Conservation (phyloP, 108 stramenopile species). For the Conticribra guillardii region DNA sequence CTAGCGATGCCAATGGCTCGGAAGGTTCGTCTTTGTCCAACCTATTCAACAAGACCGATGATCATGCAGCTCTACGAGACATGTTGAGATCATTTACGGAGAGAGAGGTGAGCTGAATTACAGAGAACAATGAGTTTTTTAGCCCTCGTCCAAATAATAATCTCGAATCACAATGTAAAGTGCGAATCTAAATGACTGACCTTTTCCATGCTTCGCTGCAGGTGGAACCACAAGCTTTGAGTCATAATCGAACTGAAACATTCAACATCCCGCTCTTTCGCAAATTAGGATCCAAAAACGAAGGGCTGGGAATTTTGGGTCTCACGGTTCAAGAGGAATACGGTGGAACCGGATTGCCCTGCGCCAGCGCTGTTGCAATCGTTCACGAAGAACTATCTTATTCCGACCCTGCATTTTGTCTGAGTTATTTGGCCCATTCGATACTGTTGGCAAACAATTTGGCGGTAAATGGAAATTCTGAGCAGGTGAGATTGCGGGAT, state of each 20-base stretch:
- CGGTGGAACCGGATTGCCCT: slow-evolving; percentile 85
- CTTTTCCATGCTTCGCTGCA: slow-evolving; percentile 59
- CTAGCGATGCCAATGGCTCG: too few species aligned
- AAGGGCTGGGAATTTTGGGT: slow-evolving; percentile 92
- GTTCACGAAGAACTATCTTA: slow-evolving; percentile 92
- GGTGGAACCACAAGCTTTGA: slow-evolving; percentile 96
- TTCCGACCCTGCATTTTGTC: slow-evolving; percentile 96
- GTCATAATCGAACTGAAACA: slow-evolving; percentile 83
- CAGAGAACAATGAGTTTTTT: too few species aligned
- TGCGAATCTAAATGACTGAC: background rate
- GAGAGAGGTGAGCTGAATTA: slow-evolving; percentile 52
- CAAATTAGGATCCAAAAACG: slow-evolving; percentile 70
- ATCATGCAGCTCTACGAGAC: slow-evolving; percentile 85
- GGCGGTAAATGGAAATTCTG: slow-evolving; percentile 79
- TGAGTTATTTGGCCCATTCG: slow-evolving; percentile 96
- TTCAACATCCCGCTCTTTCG: slow-evolving; percentile 91
- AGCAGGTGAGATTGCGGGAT: slow-evolving; percentile 60
- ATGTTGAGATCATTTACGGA: slow-evolving; percentile 86
- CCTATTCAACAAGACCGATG: slow-evolving; percentile 91
- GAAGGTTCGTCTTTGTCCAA: slow-evolving; percentile 26
- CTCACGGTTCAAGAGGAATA: slow-evolving; percentile 92
- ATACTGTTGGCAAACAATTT: slow-evolving; percentile 89
- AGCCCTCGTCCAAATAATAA: too few species aligned
- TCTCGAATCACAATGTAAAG: too few species aligned
- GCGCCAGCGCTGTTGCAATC: slow-evolving; percentile 87